Base-by-base conservation (phyloP, 1,139 yeast genomes). In the Suhomyces guaymorum region DNA sequence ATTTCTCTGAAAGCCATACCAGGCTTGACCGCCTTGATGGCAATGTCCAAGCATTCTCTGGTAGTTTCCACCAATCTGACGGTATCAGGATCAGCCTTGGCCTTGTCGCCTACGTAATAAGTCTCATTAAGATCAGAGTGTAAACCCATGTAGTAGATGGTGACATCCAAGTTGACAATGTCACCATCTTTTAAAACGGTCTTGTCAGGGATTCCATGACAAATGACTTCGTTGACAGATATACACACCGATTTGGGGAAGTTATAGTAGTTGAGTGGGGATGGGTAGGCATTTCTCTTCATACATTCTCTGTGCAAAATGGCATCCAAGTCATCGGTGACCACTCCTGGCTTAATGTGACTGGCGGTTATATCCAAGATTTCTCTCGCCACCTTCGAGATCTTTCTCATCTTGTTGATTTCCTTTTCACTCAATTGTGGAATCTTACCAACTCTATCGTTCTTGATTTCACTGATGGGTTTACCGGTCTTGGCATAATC, bases 51-150 rank as follows among this genome's bases (percentile, higher is more conserved):
- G 42, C 90, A 77, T 61, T 90, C 97, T 54, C 98, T 78, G 1
- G 97, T 81, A 20, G 98, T 92, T 61, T 94, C 99, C 10, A 92
- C 96, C 29, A 94, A 75, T 43, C 92, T 78, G 34, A 92, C 92
- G 12, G 78, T 72, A 40, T 88, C 96, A 26, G 86, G 82, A 57
- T 86, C 68, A 10, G 70, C 54, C 51, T 76, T 80, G 27, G 95
- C 89, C 60, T 85, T 84, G 35, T 88, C 96, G 9, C 98, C 98
- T 16, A 94, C 96, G 55, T 92, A 94, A 61, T 90, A 92, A 1
- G 98, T 94, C 62, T 92, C 98, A 60, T 94, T 94, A 58, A 94
- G 70, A 61, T 94, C 99, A 4, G 96, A 83, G 63, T 94, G 97
- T 65, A 81, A 79, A 1, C 98, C 98, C 49, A 84, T 78, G 60